Percentiles rank a stretch among this genome's conserved stretches.
phyloP scores from a whole-genome alignment of 148 eudicot genomes.

The Talinum fruticosum region DNA sequence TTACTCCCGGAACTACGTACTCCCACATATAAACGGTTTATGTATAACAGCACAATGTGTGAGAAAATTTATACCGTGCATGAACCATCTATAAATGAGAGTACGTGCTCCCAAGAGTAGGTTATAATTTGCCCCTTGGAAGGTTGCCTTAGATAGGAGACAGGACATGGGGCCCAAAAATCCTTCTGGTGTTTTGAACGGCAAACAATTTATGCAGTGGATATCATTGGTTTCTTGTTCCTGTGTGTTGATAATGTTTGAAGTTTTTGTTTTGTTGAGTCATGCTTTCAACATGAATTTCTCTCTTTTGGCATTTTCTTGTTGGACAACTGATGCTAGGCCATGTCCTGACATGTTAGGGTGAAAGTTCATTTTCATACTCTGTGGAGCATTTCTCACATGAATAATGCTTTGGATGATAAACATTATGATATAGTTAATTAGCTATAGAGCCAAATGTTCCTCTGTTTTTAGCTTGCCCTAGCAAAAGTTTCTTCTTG shows the following conservation, averaged over 20 bases:
- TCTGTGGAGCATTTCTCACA: not conserved
- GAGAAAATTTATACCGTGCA: too few species aligned
- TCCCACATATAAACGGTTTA: too few species aligned
- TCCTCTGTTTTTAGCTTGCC: not conserved
- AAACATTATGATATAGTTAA: not conserved
- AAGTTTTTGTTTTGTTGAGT: not conserved
- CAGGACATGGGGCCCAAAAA: not conserved
- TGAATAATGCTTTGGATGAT: not conserved
- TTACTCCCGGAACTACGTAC: too few species aligned
- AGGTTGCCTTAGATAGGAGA: not conserved
- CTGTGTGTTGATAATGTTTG: not conserved
- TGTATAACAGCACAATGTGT: too few species aligned
- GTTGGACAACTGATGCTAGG: not conserved
- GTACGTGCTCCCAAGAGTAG: too few species aligned
- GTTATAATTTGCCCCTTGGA: too few species aligned
- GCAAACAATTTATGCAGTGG: not conserved
- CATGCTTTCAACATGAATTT: not conserved
- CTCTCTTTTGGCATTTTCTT: not conserved
- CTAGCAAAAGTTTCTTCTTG: not conserved
- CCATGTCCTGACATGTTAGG: slow-evolving; percentile 1
- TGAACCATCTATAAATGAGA: too few species aligned
- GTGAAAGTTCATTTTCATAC: not conserved
- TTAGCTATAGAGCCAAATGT: not conserved
- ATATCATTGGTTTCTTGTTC: not conserved
- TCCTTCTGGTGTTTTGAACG: not conserved